These are phyloP conservation scores for Fusarium buxicola DNA, from an alignment of 2,329 filamentous ascomycete genomes.

Conservation along the genomic window DNA sequence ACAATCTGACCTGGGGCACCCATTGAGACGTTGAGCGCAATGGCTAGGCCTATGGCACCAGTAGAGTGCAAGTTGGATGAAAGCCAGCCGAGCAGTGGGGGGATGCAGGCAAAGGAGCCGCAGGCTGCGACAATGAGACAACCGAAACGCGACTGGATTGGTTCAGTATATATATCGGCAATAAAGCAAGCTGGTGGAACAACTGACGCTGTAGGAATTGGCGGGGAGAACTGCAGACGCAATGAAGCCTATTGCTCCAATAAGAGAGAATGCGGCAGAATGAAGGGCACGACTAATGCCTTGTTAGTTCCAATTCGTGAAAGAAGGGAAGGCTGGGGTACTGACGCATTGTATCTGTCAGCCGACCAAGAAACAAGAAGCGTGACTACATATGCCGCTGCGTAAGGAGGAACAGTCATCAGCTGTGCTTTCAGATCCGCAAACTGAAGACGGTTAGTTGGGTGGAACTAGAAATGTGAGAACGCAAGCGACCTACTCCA, in stretches of 20 bases:
- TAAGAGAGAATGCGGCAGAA: constrained; percentile 53
- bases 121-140: constrained; percentile 73
- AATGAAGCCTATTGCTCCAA: constrained; percentile 64
- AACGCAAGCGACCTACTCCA: constrained; percentile 37
- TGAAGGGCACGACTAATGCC: constrained; percentile 51
- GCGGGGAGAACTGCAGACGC: constrained; percentile 70
- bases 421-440: constrained; percentile 63
- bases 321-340: accelerated
- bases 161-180: neutral
- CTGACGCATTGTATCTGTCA: constrained; percentile 64
- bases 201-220: constrained; percentile 58
- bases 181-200: accelerated
- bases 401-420: constrained; percentile 72
- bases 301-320: neutral
- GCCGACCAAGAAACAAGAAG: constrained; percentile 64
- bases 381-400: constrained; percentile 61
- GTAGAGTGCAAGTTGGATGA: constrained; percentile 74
- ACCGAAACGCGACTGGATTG: constrained; percentile 64
- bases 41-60: constrained; percentile 71
- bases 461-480: constrained; percentile 3
- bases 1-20: constrained; percentile 75
- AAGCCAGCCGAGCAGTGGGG: constrained; percentile 73
- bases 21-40: constrained; percentile 74
- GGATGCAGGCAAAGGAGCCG: constrained; percentile 74
- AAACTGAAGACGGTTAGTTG: constrained; percentile 15